Base-by-base conservation (phyloP, 257 asterid genomes). In the Solanum infundibuliforme region DNA sequence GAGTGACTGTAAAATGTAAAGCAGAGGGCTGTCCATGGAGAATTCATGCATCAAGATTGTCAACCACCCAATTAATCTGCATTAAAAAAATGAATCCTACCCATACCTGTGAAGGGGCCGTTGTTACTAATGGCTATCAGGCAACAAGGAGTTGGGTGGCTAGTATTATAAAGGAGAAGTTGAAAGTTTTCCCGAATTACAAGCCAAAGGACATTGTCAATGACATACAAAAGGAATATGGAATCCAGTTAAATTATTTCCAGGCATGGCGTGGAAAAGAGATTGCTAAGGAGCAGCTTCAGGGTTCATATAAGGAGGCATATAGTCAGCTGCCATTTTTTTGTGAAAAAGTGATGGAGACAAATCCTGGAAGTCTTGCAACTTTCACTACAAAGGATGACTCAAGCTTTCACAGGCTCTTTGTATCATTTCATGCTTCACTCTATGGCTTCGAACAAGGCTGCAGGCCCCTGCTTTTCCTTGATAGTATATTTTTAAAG, bases 241-340 rank as follows among this genome's bases (percentile, higher is more conserved):
- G 99, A n/a, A 93, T 97, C 87, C 98, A 96, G 84, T 90, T 97
- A 72, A 97, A 97, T 88, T 97, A 97, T 92, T 97, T 94, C 90
- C 99, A 97, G 93, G 99, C 99, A 7, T 97, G 99, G 99, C 94
- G 99, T 69, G 98, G 99, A 25, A 97, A 97, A 91, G 99, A 97
- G 91, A 94, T 96, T 83, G 99, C 99, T 3, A 97, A 97, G 91
- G 99, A 97, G 90, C 99, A 97, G 93, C 98, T 97, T 91, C 99
- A 97, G 91, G 99, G 99, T 83, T 97, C 99, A 52, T 97, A 95
- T 65, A 97, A 94, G 90, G 99, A 97, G 90, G 99, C 99, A 7
- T 97, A 97, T 86, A 94, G 93, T 88, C 98, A 95, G 95, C 89
- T 97, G 46, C 99, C 99, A 1, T 69, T 88, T 90, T 94, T 94